phyloP scores from a whole-genome alignment of 2,329 filamentous ascomycete species.

The Madurella fahalii region DNA sequence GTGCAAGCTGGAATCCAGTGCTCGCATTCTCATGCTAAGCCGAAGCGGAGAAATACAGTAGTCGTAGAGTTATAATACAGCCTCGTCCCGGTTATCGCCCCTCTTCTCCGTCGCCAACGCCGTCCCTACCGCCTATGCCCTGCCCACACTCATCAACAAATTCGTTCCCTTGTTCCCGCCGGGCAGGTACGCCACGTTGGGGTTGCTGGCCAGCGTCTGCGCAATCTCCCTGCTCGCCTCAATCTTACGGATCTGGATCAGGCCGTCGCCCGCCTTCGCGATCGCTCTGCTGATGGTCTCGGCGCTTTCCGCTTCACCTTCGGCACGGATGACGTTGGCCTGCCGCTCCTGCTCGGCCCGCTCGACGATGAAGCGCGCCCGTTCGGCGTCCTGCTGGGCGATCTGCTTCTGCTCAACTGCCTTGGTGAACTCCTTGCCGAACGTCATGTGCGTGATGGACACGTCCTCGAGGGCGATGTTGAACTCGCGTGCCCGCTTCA shows the following conservation, averaged over 20 bases:
- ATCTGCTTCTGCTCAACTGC: slow-evolving; percentile 99
- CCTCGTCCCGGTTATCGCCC: slow-evolving; percentile 9
- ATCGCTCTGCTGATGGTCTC: slow-evolving; percentile 94
- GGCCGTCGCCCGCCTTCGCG: slow-evolving; percentile 84
- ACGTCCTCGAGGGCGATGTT: slow-evolving; percentile 99
- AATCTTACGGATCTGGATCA: slow-evolving; percentile 94
- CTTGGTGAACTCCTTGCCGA: slow-evolving; percentile 97
- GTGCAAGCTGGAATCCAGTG: neutral
- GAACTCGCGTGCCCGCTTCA: slow-evolving; percentile 92
- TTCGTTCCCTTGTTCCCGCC: slow-evolving; percentile 65
- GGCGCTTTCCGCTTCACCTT: slow-evolving; percentile 95
- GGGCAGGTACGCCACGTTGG: slow-evolving; percentile 93
- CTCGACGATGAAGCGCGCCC: slow-evolving; percentile 96
- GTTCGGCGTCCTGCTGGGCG: slow-evolving; percentile 96
- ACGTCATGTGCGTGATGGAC: slow-evolving; percentile 99
- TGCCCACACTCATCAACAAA: slow-evolving; percentile 50
- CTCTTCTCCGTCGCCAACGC: neutral
- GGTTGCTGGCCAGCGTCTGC: slow-evolving; percentile 80
- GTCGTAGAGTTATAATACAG: slow-evolving; percentile 26
- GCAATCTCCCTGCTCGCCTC: slow-evolving; percentile 97
- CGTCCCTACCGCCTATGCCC: slow-evolving; percentile 30
- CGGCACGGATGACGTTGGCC: slow-evolving; percentile 95
- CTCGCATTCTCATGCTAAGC: slow-evolving; percentile 16
- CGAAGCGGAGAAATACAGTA: slow-evolving; percentile 26
- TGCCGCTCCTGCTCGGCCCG: slow-evolving; percentile 98